Evolutionary conservation across 257 asterid genomes (phyloP).

Genomic region (Nicotiana benthamiana): DNA sequence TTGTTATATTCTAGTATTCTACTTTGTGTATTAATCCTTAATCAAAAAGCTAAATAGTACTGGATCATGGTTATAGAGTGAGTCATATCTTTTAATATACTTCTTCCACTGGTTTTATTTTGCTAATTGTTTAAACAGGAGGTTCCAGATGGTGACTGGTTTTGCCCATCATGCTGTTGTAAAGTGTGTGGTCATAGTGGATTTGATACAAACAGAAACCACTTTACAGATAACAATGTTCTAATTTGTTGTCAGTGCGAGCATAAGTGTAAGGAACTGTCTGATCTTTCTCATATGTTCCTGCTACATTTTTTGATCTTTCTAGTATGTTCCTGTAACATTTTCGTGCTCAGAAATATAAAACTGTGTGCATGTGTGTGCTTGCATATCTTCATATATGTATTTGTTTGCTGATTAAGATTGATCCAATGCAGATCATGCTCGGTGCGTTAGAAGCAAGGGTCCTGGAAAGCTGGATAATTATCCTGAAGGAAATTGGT

Average conservation of each 20-base stretch:
- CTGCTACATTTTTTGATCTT: background rate
- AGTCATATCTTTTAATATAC: background rate
- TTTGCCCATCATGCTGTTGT: constrained; percentile 94
- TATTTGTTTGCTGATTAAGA: constrained; percentile 11
- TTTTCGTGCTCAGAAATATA: constrained; percentile 4
- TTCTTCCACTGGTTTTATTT: background rate
- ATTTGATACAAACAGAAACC: constrained; percentile 18
- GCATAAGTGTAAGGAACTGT: constrained; percentile 46
- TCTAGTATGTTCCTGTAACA: background rate
- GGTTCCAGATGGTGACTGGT: constrained; percentile 92
- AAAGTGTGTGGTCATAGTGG: constrained; percentile 48
- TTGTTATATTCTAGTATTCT: constrained; percentile 2
- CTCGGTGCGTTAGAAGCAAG: constrained; percentile 45
- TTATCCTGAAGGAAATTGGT: constrained; percentile 46
- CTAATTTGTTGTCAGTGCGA: constrained; percentile 72
- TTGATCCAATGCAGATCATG: constrained; percentile 49
- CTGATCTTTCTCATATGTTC: constrained; percentile 5
- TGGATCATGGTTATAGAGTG: background rate
- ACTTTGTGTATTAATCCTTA: constrained; percentile 2
- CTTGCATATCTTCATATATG: background rate
- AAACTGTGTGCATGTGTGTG: background rate
- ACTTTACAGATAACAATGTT: constrained; percentile 18
- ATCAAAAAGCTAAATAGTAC: background rate
- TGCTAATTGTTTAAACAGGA: constrained; percentile 35
- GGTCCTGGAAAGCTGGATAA: constrained; percentile 20